Base-by-base conservation (phyloP, 495 filamentous ascomycete genomes). In the Rusavskia elegans region DNA sequence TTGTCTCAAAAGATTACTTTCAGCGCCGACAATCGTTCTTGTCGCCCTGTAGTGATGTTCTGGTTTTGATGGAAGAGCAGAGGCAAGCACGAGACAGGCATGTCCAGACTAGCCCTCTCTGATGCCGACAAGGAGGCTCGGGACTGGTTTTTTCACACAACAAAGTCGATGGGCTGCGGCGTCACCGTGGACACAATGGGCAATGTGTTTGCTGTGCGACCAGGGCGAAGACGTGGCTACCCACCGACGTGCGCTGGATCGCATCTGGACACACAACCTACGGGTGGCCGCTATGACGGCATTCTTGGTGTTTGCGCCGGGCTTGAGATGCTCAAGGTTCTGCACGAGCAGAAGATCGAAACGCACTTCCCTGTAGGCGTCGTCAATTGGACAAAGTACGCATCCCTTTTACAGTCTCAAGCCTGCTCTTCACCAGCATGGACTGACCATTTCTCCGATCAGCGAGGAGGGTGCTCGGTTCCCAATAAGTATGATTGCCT, bases 391-490 rank as follows among this genome's bases (percentile, higher is more conserved):
- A 89, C 85, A 0, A 89, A 89, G 68, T 74, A 65, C 57, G 49
- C 35, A 37, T 40, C 25, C 5, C 30, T 48, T 29, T 13, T 21
- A 21, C 23, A 48, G 16, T 27, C 7, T 6, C 25, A 27, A 27
- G 25, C 25, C 25, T 27, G 7, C 25, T 27, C 32, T 35, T 2
- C 6, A 35, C 9, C 32, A 14, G 8, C 13, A 14, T 11, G 5
- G 32, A 35, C 32, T 8, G 32, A 35, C 32, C 14, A 30, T 14
- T 36, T 38, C 13, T 19, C 14, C n/a, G 17, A 8, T 23, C 52
- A 75, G 70, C 57, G 86, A 89, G 61, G 85, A 89, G 62, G 86
- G 85, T 1, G 85, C 84, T 0, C 74, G 86, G 9, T 92, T 89
- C 59, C 84, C 86, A 3, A 76, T 84, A 19, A 84, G 80, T 53